Percentiles rank a stretch among this genome's conserved stretches.
These are phyloP conservation scores for Sarocladium oryzae DNA, from an alignment of 2,329 filamentous ascomycete genomes.

Conservation along the genomic window DNA sequence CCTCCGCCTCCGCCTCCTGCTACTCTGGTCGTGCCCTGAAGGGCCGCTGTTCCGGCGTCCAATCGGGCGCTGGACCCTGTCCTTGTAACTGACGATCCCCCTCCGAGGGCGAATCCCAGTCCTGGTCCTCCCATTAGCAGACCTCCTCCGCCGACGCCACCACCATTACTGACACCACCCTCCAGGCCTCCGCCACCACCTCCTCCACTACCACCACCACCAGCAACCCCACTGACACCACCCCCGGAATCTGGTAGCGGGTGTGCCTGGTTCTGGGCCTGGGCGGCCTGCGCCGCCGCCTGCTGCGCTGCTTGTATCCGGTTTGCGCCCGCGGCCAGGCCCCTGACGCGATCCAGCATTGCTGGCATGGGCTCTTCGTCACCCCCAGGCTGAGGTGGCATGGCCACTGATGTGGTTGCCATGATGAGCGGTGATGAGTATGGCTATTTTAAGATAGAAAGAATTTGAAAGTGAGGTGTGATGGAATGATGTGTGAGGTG, in stretches of 20 bases:
- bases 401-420: conserved; percentile 21
- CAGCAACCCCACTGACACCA: background rate
- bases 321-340: background rate
- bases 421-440: conserved; percentile 11
- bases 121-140: background rate
- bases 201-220: background rate
- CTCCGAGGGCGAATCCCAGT: background rate
- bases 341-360: conserved; percentile 18
- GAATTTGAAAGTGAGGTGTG: background rate
- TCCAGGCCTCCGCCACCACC: background rate
- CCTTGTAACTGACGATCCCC: conserved; percentile 3
- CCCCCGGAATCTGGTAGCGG: background rate
- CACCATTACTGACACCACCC: background rate
- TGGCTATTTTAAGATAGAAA: background rate
- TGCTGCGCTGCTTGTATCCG: conserved; percentile 1
- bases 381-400: conserved; percentile 15
- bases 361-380: conserved; percentile 18
- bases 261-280: background rate
- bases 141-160: background rate
- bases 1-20: background rate
- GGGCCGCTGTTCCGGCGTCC: conserved; percentile 6
- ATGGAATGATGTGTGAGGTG: too few relatives aligned
- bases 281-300: background rate
- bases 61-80: conserved; percentile 8
- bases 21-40: background rate